Conservation (phyloP, 805 yeast genomes). For the Nakazawaea anatomiae region DNA sequence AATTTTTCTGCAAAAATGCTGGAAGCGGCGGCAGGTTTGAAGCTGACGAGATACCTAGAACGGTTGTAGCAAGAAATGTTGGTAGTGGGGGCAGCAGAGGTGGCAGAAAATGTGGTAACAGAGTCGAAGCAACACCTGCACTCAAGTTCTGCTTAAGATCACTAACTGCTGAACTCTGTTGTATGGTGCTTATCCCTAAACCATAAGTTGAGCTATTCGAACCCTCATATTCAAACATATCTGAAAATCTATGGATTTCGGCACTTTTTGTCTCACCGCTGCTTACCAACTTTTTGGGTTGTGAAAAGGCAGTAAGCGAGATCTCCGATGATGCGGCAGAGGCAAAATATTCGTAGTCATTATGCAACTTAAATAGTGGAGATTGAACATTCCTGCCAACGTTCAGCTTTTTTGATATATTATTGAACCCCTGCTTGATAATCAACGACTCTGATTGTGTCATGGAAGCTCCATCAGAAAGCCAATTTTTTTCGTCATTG, state of each 20-base stretch:
- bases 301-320: too few species aligned
- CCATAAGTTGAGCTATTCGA: background rate
- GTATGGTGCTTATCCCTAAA: background rate
- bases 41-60: too few species aligned
- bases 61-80: too few species aligned
- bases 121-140: too few species aligned
- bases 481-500: too few species aligned
- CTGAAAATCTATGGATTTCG: background rate
- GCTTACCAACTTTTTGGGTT: background rate
- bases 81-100: too few species aligned
- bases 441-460: background rate
- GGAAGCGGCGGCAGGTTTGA: too few species aligned
- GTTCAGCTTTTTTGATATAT: background rate
- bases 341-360: background rate
- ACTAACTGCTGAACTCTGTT: background rate
- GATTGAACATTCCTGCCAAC: background rate
- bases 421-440: slow-evolving; percentile 2
- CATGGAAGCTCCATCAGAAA: background rate
- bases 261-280: background rate
- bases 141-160: too few species aligned
- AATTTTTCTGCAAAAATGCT: too few species aligned
- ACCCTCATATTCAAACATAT: background rate
- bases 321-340: background rate
- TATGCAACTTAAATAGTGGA: background rate
- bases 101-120: too few species aligned